Percentiles rank a stretch among this genome's conserved stretches.
Evolutionary conservation across 2,329 filamentous ascomycete species (phyloP).

Genomic region (Aspergillus flavus): DNA sequence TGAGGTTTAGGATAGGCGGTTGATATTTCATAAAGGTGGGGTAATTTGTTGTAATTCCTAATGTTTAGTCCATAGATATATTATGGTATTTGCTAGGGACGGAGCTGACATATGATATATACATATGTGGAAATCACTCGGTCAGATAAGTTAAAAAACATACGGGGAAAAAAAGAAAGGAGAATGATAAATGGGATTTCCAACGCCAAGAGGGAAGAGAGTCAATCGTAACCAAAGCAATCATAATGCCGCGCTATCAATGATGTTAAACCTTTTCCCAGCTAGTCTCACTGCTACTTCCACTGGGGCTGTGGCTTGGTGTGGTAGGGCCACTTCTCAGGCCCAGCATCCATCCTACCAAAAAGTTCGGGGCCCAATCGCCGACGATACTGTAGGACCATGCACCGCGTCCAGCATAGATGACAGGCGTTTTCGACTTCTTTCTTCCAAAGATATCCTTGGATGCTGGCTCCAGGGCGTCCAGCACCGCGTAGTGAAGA

Average conservation of each 20-base stretch:
- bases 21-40: neutral
- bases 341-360: slow-evolving; percentile 95
- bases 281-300: slow-evolving; percentile 37
- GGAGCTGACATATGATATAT: neutral
- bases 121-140: neutral
- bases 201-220: neutral
- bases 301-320: slow-evolving; percentile 29
- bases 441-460: slow-evolving; percentile 43
- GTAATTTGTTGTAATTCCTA: neutral
- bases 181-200: neutral
- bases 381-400: slow-evolving; percentile 84
- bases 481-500: slow-evolving; percentile 86
- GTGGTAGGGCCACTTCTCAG: slow-evolving; percentile 51
- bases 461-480: slow-evolving; percentile 68
- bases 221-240: neutral
- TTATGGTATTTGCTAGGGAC: neutral
- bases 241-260: neutral
- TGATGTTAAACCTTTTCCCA: slow-evolving; percentile 37
- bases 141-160: neutral
- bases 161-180: neutral
- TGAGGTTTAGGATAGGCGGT: slow-evolving; percentile 1
- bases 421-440: slow-evolving; percentile 53
- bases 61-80: neutral
- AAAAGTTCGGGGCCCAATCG: slow-evolving; percentile 70
- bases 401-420: slow-evolving; percentile 83